Percentiles rank a stretch among this genome's conserved stretches.
phyloP scores from a whole-genome alignment of 2,329 filamentous ascomycete species.

The Botrytis deweyae region DNA sequence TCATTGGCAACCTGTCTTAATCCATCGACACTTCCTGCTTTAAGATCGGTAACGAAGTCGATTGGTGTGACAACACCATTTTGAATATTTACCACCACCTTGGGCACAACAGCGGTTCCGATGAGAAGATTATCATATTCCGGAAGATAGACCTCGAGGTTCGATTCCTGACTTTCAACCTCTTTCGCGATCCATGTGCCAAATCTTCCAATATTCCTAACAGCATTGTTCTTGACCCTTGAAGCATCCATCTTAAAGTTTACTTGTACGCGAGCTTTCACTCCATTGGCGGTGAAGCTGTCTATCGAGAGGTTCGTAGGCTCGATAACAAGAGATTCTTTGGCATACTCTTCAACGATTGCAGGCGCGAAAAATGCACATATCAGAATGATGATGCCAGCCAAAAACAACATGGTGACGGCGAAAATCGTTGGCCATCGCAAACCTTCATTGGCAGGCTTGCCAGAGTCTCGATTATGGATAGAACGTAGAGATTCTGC shows the following conservation, averaged over 20 bases:
- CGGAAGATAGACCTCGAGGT: constrained; percentile 75
- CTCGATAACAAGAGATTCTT: constrained; percentile 77
- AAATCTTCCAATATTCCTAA: constrained; percentile 73
- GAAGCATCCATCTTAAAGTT: constrained; percentile 78
- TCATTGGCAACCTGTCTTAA: constrained; percentile 81
- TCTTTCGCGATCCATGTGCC: constrained; percentile 78
- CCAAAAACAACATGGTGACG: constrained; percentile 61
- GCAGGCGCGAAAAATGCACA: constrained; percentile 80
- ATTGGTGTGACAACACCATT: constrained; percentile 76
- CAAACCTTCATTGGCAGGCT: constrained; percentile 42
- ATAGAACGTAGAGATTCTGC: constrained; percentile 40
- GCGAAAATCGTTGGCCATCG: constrained; percentile 80
- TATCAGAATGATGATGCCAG: constrained; percentile 68
- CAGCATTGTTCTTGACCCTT: constrained; percentile 67
- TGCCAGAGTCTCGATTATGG: constrained; percentile 36
- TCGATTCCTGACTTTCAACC: constrained; percentile 70
- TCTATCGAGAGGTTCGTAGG: constrained; percentile 83
- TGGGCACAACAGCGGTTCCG: constrained; percentile 74
- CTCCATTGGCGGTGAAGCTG: constrained; percentile 75
- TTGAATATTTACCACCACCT: constrained; percentile 71
- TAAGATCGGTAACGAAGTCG: constrained; percentile 75
- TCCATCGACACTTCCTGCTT: constrained; percentile 72
- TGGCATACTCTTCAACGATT: constrained; percentile 80
- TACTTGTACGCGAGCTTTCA: constrained; percentile 77
- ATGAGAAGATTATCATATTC: constrained; percentile 77